These are phyloP conservation scores for Linum trigynum DNA, from an alignment of 345 rosid species.

Conservation along the genomic window DNA sequence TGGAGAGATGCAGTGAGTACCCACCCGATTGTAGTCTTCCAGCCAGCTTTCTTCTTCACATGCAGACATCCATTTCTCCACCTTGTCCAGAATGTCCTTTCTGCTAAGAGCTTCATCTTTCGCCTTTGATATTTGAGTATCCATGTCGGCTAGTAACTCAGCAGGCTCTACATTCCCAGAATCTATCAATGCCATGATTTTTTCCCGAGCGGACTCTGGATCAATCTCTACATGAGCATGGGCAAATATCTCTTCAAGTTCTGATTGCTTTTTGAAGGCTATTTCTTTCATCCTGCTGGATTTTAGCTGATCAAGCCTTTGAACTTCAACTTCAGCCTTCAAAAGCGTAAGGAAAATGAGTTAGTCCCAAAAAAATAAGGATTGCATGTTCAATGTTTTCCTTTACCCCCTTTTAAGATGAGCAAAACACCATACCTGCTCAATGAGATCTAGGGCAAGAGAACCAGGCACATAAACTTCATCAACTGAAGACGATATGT, in stretches of 20 bases:
- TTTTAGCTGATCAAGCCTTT: conserved; percentile 89
- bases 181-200: conserved; percentile 71
- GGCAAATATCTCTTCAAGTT: conserved; percentile 85
- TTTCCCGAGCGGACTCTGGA: conserved; percentile 80
- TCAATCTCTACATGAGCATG: conserved; percentile 74
- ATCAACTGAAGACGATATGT: conserved; percentile 76
- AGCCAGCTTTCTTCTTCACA: conserved; percentile 99
- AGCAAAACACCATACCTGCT: conserved; percentile 47
- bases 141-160: conserved; percentile 91
- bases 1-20: conserved; percentile 1
- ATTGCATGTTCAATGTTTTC: neutral
- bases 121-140: conserved; percentile 77
- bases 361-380: conserved; percentile 15
- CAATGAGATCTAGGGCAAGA: conserved; percentile 81
- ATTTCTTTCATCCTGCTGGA: conserved; percentile 96
- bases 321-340: conserved; percentile 93
- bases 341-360: conserved; percentile 8
- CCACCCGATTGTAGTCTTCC: conserved; percentile 74
- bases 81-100: conserved; percentile 90
- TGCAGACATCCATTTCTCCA: conserved; percentile 98
- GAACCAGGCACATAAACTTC: conserved; percentile 73
- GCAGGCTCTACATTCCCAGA: conserved; percentile 86
- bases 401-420: neutral
- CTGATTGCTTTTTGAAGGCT: conserved; percentile 83
- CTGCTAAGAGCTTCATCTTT: conserved; percentile 87